phyloP scores from a whole-genome alignment of 139 green algal genomes.

The Auxenochlorella pyrenoidosa region DNA sequence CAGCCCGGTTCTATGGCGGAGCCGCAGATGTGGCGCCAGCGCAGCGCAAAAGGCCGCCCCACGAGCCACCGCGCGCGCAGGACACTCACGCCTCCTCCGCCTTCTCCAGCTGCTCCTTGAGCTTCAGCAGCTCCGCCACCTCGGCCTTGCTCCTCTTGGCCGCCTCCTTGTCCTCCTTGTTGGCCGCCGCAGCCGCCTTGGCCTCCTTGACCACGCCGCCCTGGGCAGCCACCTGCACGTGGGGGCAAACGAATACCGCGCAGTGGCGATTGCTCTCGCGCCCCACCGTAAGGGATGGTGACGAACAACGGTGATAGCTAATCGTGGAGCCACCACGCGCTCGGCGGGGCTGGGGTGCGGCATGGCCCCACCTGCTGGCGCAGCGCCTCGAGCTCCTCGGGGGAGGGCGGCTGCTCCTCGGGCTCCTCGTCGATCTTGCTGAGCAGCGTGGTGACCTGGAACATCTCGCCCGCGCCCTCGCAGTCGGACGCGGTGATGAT shows the following conservation, averaged over 20 bases:
- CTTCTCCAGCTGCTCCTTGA: conserved; percentile 77
- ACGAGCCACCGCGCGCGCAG: background rate
- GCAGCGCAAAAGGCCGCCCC: no score
- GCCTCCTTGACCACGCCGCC: conserved; percentile 77
- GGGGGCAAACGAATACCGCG: no score
- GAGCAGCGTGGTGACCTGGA: conserved; percentile 92
- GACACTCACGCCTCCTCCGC: conserved; percentile 65
- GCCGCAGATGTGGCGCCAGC: no score
- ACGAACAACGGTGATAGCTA: no score
- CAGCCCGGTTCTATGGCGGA: no score
- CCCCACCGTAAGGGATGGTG: no score
- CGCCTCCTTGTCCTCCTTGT: conserved; percentile 35
- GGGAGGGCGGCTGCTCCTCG: background rate
- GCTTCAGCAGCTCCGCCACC: conserved; percentile 60
- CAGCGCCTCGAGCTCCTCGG: conserved; percentile 62
- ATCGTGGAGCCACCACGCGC: no score
- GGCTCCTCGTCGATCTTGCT: conserved; percentile 37
- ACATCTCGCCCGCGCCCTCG: conserved; percentile 99
- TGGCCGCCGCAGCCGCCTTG: conserved; percentile 67
- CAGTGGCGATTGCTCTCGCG: no score
- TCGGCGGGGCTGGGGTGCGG: no score
- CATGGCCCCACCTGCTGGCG: conserved; percentile 43
- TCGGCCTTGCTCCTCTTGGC: conserved; percentile 37
- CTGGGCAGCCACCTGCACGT: conserved; percentile 53
- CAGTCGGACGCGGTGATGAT: conserved; percentile 96